Base-by-base conservation (phyloP, 306 rosid species). In the Dryas alaskensis region DNA sequence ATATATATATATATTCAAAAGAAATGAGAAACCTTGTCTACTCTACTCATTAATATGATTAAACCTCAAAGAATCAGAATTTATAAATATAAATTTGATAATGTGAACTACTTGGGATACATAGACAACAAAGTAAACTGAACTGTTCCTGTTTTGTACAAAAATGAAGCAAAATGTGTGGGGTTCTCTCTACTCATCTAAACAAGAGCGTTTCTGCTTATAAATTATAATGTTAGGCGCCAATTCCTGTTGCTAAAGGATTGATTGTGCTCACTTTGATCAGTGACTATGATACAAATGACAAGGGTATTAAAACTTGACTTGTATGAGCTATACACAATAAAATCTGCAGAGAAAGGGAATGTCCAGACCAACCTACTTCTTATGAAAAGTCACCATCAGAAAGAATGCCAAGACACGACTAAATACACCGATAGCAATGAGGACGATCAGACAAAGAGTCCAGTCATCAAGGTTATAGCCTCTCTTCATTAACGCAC, bases 401-500 rank as follows among this genome's bases (percentile, higher is more conserved):
- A 86, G 76, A 77, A 77, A n/a, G 80, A 61, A 88, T n/a, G 97
- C 92, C 51, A 78, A 22, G 10, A 61, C 10, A 51, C 94, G 77
- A 39, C 86, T 80, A 60, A 82, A 1, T 50, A 89, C 11, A n/a
- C 95, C 92, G 4, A 74, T 66, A 3, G 78, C 1, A 70, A 89
- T 13, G 65, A 91, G 91, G 70, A 69, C 78, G 45, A 31, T 1
- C n/a, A 88, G 69, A 82, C 92, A 91, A 25, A 79, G 74, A 61
- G 72, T 5, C 92, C 94, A 89, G 14, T 89, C 92, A 31, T 70
- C 78, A n/a, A 91, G 88, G 52, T 89, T 46, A 64, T 87, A 91
- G 60, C 87, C 89, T 40, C 16, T 81, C 31, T 64, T 67, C 83
- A 75, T 73, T 31, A 91, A 78, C n/a, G 86, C 84, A 76, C 81